phyloP scores from a whole-genome alignment of 805 yeast genomes.

The Lachancea meyersii region DNA sequence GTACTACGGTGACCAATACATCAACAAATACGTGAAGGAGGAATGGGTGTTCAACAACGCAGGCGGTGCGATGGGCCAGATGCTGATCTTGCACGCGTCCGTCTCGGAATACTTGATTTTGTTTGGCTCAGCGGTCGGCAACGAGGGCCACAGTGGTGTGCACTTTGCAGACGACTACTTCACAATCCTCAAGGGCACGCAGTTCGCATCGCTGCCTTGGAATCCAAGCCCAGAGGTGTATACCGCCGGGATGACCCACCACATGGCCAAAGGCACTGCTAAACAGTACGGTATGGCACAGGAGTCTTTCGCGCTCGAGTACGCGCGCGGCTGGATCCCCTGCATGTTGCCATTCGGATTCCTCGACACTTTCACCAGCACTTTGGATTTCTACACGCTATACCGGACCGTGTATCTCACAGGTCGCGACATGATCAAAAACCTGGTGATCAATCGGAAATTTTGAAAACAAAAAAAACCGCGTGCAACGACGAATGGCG shows the following conservation, averaged over 20 bases:
- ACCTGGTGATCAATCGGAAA: constrained; percentile 60
- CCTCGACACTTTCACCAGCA: constrained; percentile 69
- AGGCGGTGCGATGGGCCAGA: constrained; percentile 97
- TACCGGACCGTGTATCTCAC: constrained; percentile 66
- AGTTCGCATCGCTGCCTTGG: constrained; percentile 63
- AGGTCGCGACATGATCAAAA: constrained; percentile 68
- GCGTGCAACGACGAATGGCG: neutral
- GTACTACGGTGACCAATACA: constrained; percentile 63
- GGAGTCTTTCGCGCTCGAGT: constrained; percentile 82
- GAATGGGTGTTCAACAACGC: constrained; percentile 98
- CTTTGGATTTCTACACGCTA: constrained; percentile 70
- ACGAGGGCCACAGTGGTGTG: constrained; percentile 93
- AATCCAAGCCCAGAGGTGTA: constrained; percentile 64
- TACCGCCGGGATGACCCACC: constrained; percentile 82
- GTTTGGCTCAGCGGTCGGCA: constrained; percentile 90
- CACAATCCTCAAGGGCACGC: constrained; percentile 78
- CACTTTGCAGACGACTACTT: constrained; percentile 98
- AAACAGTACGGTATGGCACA: constrained; percentile 85
- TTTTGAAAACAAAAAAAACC: constrained; percentile 37
- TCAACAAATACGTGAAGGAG: constrained; percentile 65
- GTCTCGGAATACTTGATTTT: constrained; percentile 86
- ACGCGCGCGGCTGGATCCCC: constrained; percentile 99
- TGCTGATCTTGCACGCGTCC: constrained; percentile 94
- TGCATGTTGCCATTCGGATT: constrained; percentile 96
- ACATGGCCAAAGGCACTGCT: constrained; percentile 60